Percentiles rank a stretch among this genome's conserved stretches.
phyloP scores from a whole-genome alignment of 108 stramenopile species.

The Aurantiochytrium sp. region DNA sequence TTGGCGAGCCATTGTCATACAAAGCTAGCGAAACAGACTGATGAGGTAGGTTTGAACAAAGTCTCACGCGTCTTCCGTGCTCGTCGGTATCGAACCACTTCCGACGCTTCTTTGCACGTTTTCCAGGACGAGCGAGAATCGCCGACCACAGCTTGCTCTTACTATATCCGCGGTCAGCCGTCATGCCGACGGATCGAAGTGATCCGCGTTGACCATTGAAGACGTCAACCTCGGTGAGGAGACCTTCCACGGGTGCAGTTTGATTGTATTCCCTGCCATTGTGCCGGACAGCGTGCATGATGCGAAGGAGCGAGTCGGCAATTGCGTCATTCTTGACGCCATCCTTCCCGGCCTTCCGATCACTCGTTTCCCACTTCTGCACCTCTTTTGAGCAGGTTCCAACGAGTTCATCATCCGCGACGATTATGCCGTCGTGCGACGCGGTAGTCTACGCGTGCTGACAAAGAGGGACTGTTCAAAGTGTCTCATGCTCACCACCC shows the following conservation, averaged over 20 bases:
- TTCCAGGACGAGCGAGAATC: background rate
- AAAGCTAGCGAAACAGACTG: too few species aligned
- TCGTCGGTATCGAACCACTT: too few species aligned
- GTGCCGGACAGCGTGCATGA: background rate
- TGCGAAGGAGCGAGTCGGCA: background rate
- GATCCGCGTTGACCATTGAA: background rate
- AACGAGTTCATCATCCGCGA: background rate
- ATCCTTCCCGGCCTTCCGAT: too few species aligned
- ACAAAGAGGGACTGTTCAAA: background rate
- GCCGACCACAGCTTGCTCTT: background rate
- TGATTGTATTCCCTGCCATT: background rate
- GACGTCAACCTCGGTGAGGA: background rate
- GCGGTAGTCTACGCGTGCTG: background rate
- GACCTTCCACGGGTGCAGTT: background rate
- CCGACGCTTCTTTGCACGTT: too few species aligned
- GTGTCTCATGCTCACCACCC: background rate
- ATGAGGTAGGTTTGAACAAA: too few species aligned
- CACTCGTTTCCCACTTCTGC: background rate
- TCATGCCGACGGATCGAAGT: background rate
- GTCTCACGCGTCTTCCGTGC: too few species aligned
- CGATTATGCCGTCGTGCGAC: background rate
- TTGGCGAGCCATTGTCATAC: too few species aligned
- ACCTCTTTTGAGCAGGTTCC: background rate
- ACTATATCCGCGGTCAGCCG: background rate
- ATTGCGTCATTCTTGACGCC: background rate